phyloP scores from a whole-genome alignment of 805 yeast genomes.

The Alloascoidea africana region DNA sequence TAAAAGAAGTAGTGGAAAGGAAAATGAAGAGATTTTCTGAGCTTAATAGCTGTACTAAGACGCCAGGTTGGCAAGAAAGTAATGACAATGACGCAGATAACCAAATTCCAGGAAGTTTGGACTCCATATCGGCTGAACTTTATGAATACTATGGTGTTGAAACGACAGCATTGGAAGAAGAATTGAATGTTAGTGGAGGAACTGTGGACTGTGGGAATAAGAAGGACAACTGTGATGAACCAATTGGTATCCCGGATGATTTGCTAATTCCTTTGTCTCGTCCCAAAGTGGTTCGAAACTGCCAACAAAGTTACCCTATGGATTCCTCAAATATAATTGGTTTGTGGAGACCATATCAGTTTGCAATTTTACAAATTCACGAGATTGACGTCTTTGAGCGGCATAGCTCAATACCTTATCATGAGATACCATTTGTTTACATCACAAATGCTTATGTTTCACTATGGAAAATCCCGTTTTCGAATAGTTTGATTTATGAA shows the following conservation, averaged over 20 bases:
- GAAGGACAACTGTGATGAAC: too few species aligned
- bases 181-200: neutral
- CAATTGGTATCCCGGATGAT: neutral
- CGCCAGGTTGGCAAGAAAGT: neutral
- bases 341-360: neutral
- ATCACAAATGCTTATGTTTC: neutral
- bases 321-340: too few species aligned
- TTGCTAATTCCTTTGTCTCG: neutral
- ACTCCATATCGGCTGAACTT: too few species aligned
- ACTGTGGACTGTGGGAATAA: too few species aligned
- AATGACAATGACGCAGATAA: too few species aligned
- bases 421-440: neutral
- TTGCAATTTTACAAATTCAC: constrained; percentile 17
- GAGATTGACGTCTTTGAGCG: constrained; percentile 20
- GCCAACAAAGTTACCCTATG: neutral
- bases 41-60: neutral
- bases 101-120: too few species aligned
- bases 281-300: neutral
- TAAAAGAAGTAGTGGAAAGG: constrained; percentile 6
- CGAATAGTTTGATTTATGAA: too few species aligned
- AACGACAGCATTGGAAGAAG: neutral
- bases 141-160: neutral
- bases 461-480: neutral
- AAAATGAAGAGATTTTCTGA: too few species aligned
- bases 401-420: constrained; percentile 16